phyloP scores from a whole-genome alignment of 768 basidiomycete species.

The Coprinopsis strossmayeri region DNA sequence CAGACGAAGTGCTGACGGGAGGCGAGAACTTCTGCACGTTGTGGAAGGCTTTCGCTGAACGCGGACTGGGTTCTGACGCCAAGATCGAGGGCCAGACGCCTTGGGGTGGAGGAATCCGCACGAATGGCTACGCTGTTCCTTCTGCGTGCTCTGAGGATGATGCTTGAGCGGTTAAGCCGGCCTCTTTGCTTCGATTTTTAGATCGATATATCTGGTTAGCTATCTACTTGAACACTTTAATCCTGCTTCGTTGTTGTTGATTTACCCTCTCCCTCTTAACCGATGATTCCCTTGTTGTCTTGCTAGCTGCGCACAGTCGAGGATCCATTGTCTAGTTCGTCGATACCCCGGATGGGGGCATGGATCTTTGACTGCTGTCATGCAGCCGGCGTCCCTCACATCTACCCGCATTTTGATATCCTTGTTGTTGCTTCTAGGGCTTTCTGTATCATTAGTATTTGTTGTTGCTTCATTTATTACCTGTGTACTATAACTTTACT shows the following conservation, averaged over 20 bases:
- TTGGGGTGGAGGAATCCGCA: conserved; percentile 89
- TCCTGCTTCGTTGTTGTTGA: not conserved
- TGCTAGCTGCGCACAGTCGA: too few species aligned
- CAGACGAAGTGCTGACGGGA: conserved; percentile 83
- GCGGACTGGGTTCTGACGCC: conserved; percentile 80
- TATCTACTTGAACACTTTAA: not conserved
- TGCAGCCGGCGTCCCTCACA: too few species aligned
- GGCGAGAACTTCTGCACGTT: conserved; percentile 89
- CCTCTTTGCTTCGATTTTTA: not conserved
- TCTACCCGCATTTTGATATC: too few species aligned
- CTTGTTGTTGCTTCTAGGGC: not conserved
- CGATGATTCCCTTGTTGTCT: not conserved
- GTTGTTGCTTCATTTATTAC: not conserved
- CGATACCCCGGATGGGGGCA: too few species aligned
- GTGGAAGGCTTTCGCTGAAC: conserved; percentile 78
- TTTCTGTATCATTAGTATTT: not conserved
- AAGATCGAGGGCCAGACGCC: conserved; percentile 69
- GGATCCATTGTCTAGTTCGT: too few species aligned
- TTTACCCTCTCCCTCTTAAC: not conserved
- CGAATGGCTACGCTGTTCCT: conserved; percentile 39
- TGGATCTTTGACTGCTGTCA: too few species aligned
- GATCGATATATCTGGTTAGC: not conserved
- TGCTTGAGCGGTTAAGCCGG: not conserved
- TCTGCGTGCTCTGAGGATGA: conserved; percentile 19
- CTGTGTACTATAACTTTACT: not conserved